A percentile compares a stretch with the other conserved stretches of the same genome.
Conservation (phyloP, 345 rosid genomes). For the Geranium brycei region DNA sequence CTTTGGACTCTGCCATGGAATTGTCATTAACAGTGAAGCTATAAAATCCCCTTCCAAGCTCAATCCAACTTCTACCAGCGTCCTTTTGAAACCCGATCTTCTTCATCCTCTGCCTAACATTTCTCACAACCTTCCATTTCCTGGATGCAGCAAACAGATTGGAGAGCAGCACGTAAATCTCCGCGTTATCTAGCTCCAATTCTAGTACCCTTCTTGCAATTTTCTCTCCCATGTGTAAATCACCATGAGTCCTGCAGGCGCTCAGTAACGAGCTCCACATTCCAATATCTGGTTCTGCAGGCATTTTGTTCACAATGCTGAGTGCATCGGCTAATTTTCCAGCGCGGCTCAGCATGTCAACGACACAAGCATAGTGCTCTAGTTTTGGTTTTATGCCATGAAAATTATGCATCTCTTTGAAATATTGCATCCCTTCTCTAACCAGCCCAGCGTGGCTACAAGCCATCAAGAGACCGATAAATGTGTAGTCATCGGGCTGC, state of each 20-base stretch:
- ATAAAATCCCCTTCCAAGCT: constrained; percentile 38
- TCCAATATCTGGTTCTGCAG: constrained; percentile 42
- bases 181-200: constrained; percentile 43
- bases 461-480: constrained; percentile 44
- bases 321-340: constrained; percentile 42
- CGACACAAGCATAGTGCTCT: constrained; percentile 59
- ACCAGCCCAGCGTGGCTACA: constrained; percentile 47
- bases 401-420: constrained; percentile 28
- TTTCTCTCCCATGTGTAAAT: constrained; percentile 37
- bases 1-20: constrained; percentile 15
- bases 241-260: constrained; percentile 37
- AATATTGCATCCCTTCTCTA: constrained; percentile 41
- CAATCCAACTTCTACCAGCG: constrained; percentile 64
- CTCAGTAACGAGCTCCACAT: constrained; percentile 62
- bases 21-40: constrained; percentile 37
- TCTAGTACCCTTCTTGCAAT: constrained; percentile 37
- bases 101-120: constrained; percentile 42
- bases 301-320: constrained; percentile 36
- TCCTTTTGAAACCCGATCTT: constrained; percentile 42
- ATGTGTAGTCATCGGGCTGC: constrained; percentile 42
- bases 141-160: constrained; percentile 47
- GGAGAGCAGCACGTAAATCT: constrained; percentile 48
- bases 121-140: constrained; percentile 49
- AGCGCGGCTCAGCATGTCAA: constrained; percentile 63
- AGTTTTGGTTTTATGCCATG: constrained; percentile 32